Conservation (phyloP, 441 rosid species). For the Raphanus hybrid region DNA sequence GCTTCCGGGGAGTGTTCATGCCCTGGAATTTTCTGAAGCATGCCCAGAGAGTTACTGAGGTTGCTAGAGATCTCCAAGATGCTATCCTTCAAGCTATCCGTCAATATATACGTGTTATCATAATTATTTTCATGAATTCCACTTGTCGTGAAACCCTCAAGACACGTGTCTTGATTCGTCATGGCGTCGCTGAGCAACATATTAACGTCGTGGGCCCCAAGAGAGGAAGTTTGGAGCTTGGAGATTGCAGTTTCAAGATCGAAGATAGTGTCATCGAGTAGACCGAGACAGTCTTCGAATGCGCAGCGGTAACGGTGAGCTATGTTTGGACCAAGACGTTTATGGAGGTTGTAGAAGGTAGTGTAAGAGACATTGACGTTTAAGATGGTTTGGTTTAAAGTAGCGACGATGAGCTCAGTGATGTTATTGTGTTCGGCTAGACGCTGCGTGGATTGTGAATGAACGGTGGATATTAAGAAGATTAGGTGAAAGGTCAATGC, state of each 20-base stretch:
- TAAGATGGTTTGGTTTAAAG: constrained; percentile 55
- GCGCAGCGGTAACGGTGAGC: constrained; percentile 44
- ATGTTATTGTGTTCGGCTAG: constrained; percentile 41
- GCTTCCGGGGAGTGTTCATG: neutral
- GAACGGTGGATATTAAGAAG: constrained; percentile 44
- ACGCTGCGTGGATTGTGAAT: constrained; percentile 50
- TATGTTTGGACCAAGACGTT: constrained; percentile 29
- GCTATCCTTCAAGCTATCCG: constrained; percentile 40
- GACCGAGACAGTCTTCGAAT: constrained; percentile 58
- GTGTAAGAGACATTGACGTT: constrained; percentile 51
- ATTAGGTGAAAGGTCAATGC: constrained; percentile 28
- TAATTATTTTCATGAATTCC: neutral
- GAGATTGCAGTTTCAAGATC: constrained; percentile 47
- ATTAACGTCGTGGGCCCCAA: constrained; percentile 44
- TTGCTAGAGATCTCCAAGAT: constrained; percentile 53
- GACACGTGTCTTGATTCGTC: constrained; percentile 75
- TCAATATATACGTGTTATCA: neutral
- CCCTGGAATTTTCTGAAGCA: constrained; percentile 53
- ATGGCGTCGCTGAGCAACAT: constrained; percentile 60
- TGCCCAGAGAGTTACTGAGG: constrained; percentile 52
- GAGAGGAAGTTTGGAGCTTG: constrained; percentile 39
- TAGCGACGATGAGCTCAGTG: constrained; percentile 54
- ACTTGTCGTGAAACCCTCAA: constrained; percentile 56
- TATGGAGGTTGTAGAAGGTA: constrained; percentile 50
- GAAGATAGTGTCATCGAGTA: constrained; percentile 45